These are phyloP conservation scores for Alternaria novae-zelandiae DNA, from an alignment of 2,329 filamentous ascomycete genomes.

Conservation along the genomic window DNA sequence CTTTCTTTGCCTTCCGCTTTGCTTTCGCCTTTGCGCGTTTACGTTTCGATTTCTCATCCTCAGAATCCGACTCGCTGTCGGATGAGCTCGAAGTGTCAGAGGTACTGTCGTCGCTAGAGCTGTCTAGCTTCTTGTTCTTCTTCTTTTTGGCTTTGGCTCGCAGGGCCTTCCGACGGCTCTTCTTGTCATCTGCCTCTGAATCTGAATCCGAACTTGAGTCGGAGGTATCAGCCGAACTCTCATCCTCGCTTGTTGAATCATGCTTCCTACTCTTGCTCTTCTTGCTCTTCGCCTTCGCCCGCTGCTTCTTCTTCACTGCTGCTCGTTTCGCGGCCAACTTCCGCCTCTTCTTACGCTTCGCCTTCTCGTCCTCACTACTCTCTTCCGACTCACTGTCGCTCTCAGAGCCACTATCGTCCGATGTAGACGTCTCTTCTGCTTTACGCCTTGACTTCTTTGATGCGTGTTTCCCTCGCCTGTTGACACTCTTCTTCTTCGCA, in stretches of 20 bases:
- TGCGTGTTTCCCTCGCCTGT: constrained; percentile 18
- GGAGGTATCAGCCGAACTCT: constrained; percentile 21
- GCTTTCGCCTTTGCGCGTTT: constrained; percentile 26
- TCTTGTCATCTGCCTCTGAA: constrained; percentile 15
- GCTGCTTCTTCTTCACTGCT: constrained; percentile 26
- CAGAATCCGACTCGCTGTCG: constrained; percentile 21
- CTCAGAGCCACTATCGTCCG: constrained; percentile 30
- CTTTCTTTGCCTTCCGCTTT: constrained; percentile 25
- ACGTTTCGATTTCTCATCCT: constrained; percentile 22
- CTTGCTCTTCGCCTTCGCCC: constrained; percentile 29
- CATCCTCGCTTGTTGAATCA: constrained; percentile 22
- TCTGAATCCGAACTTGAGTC: constrained; percentile 28
- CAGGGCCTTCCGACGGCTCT: constrained; percentile 19
- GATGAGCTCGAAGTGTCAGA: constrained; percentile 20
- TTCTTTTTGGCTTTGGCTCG: constrained; percentile 31
- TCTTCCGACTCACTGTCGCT: constrained; percentile 26
- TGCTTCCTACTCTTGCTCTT: constrained; percentile 32
- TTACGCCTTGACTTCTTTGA: constrained; percentile 28
- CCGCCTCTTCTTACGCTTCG: constrained; percentile 28
- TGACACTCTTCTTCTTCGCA: constrained; percentile 13
- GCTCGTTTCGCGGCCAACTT: constrained; percentile 19
- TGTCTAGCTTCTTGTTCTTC: constrained; percentile 30
- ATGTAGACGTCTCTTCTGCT: constrained; percentile 23
- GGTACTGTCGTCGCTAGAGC: constrained; percentile 23
- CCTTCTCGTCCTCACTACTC: constrained; percentile 29